phyloP scores from a whole-genome alignment of 2,329 filamentous ascomycete species.

The Geosmithia putterillii region DNA sequence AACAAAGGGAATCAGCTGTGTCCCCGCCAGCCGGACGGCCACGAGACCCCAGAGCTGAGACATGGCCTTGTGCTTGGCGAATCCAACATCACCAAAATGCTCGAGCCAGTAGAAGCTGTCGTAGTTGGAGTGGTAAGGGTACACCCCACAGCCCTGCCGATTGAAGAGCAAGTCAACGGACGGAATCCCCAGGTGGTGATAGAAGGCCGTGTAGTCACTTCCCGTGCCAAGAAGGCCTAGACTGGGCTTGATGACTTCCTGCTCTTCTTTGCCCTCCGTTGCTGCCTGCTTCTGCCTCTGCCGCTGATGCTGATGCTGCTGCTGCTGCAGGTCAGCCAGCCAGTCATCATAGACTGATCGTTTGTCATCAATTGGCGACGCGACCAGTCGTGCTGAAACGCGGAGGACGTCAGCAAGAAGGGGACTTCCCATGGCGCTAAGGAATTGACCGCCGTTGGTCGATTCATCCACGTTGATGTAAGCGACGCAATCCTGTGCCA shows the following conservation, averaged over 20 bases:
- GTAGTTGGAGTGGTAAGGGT: slow-evolving; percentile 64
- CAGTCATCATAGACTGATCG: slow-evolving; percentile 29
- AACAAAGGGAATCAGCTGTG: neutral
- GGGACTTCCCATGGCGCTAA: slow-evolving; percentile 42
- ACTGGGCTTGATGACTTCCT: slow-evolving; percentile 19
- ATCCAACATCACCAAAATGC: slow-evolving; percentile 47
- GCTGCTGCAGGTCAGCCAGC: slow-evolving; percentile 13
- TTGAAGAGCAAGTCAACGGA: slow-evolving; percentile 40
- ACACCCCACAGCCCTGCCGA: slow-evolving; percentile 25
- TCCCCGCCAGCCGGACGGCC: slow-evolving; percentile 6
- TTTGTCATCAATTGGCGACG: slow-evolving; percentile 35
- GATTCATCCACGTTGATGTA: slow-evolving; percentile 29
- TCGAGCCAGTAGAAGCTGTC: slow-evolving; percentile 66
- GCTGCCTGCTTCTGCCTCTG: neutral
- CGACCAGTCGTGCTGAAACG: slow-evolving; percentile 33
- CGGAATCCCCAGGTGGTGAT: slow-evolving; percentile 43
- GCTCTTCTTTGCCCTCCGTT: neutral
- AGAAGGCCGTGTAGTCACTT: slow-evolving; percentile 48
- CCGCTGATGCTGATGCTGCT: no score
- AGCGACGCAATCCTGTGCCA: slow-evolving; percentile 47
- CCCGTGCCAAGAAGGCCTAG: slow-evolving; percentile 43
- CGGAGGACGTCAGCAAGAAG: slow-evolving; percentile 46
- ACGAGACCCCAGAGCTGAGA: slow-evolving; percentile 28
- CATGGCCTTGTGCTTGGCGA: slow-evolving; percentile 37
- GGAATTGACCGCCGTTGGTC: slow-evolving; percentile 43